Evolutionary conservation across 2,329 filamentous ascomycete genomes (phyloP).

Genomic region (Ascochyta rabiei): DNA sequence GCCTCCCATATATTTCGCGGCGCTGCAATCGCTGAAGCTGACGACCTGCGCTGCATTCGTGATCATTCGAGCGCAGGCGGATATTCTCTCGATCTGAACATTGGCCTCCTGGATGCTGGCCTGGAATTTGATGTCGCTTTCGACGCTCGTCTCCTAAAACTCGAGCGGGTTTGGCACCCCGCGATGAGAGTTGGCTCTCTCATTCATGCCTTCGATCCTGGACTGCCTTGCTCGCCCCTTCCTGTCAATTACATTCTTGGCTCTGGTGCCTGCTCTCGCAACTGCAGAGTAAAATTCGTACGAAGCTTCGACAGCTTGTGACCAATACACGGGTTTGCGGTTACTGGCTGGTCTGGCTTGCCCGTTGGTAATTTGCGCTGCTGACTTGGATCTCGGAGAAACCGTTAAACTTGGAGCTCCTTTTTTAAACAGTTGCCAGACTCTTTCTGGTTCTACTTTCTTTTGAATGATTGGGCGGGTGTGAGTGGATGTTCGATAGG

Average conservation of each 20-base stretch:
- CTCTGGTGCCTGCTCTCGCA: not conserved
- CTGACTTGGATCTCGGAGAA: too few relatives aligned
- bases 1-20: not conserved
- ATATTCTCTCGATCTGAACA: not conserved
- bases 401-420: too few relatives aligned
- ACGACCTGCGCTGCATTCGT: too few relatives aligned
- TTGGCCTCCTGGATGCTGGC: not conserved
- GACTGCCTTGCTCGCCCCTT: not conserved
- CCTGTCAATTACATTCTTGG: not conserved
- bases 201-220: not conserved
- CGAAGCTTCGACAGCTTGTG: not conserved
- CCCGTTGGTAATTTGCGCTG: too few relatives aligned
- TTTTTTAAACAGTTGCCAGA: too few relatives aligned
- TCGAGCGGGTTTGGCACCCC: too few relatives aligned
- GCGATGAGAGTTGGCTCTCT: too few relatives aligned
- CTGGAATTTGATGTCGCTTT: too few relatives aligned
- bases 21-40: too few relatives aligned
- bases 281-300: not conserved
- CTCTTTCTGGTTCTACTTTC: not conserved
- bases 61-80: too few relatives aligned
- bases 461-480: slow-evolving; percentile 17
- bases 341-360: not conserved
- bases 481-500: slow-evolving; percentile 23
- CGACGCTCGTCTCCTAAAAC: too few relatives aligned
- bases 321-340: not conserved